Evolutionary conservation across 768 basidiomycete species (phyloP).

Genomic region (Pleurotus eryngii): DNA sequence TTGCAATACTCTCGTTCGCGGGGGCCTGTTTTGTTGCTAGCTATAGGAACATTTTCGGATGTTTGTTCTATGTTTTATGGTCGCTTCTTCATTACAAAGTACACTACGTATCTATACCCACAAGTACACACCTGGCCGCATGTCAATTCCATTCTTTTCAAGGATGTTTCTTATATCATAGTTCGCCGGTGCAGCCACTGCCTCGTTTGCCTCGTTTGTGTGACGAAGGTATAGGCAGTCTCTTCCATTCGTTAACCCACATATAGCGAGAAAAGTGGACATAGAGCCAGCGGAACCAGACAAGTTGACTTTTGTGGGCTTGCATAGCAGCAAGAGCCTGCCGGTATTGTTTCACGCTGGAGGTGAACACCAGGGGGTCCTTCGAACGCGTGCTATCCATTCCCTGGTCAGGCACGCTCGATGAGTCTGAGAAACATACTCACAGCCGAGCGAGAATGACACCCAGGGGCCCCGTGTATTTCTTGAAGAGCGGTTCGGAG

Average conservation of each 20-base stretch:
- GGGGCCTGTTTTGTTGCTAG: neutral
- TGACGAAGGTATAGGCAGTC: slow-evolving; percentile 27
- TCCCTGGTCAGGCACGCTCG: too few relatives aligned
- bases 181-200: neutral
- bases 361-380: slow-evolving; percentile 44
- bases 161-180: neutral
- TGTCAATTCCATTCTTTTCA: neutral
- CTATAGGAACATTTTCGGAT: neutral
- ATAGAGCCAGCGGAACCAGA: slow-evolving; percentile 90
- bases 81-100: too few relatives aligned
- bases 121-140: neutral
- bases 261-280: slow-evolving; percentile 79
- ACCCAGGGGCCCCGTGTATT: slow-evolving; percentile 61
- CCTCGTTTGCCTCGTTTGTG: neutral
- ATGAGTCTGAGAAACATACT: neutral
- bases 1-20: too few relatives aligned
- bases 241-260: slow-evolving; percentile 88
- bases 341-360: slow-evolving; percentile 53
- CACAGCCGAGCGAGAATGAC: slow-evolving; percentile 47
- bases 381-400: neutral
- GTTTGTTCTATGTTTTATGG: too few relatives aligned
- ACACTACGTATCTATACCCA: too few relatives aligned
- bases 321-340: slow-evolving; percentile 66
- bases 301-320: slow-evolving; percentile 70
- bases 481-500: slow-evolving; percentile 51